These are phyloP conservation scores for Thraustochytrium striatum DNA, from an alignment of 352 stramenopile species.

Conservation along the genomic window DNA sequence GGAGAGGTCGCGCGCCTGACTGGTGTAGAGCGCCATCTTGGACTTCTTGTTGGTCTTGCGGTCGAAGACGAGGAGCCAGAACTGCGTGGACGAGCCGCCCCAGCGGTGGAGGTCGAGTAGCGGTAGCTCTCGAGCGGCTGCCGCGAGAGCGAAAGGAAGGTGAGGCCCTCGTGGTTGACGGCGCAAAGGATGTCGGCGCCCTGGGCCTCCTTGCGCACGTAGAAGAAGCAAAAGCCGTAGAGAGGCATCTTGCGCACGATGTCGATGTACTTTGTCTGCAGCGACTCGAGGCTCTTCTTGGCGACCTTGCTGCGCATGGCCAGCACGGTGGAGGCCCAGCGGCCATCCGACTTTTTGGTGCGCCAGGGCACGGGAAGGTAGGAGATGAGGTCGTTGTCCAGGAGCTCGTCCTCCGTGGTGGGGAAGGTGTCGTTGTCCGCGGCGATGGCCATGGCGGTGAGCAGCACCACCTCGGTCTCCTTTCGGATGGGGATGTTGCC, in stretches of 20 bases:
- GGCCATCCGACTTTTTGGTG: constrained; percentile 63
- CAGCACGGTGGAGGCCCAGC: constrained; percentile 72
- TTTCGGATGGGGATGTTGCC: constrained; percentile 74
- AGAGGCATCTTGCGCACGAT: constrained; percentile 69
- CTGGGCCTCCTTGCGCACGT: constrained; percentile 51
- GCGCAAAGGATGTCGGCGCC: constrained; percentile 73
- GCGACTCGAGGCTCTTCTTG: constrained; percentile 53
- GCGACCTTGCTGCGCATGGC: constrained; percentile 59
- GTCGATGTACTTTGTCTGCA: constrained; percentile 77
- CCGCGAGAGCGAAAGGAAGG: constrained; percentile 73
- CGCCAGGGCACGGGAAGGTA: constrained; percentile 77
- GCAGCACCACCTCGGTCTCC: constrained; percentile 68
- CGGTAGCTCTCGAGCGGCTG: constrained; percentile 61
- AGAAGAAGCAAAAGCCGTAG: constrained; percentile 82
- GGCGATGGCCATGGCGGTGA: constrained; percentile 75
- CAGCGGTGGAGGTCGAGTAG: constrained; percentile 63
- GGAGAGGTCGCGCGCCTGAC: constrained; percentile 62
- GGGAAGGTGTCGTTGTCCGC: constrained; percentile 56
- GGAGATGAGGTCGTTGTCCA: constrained; percentile 64
- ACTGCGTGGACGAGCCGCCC: constrained; percentile 58
- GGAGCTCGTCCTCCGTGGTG: constrained; percentile 55
- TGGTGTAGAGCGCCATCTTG: constrained; percentile 59
- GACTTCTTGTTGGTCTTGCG: constrained; percentile 56
- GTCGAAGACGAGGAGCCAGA: constrained; percentile 61
- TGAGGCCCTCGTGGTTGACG: constrained; percentile 80